Conservation (phyloP, 768 basidiomycete species). For the Steccherinum ochraceum region DNA sequence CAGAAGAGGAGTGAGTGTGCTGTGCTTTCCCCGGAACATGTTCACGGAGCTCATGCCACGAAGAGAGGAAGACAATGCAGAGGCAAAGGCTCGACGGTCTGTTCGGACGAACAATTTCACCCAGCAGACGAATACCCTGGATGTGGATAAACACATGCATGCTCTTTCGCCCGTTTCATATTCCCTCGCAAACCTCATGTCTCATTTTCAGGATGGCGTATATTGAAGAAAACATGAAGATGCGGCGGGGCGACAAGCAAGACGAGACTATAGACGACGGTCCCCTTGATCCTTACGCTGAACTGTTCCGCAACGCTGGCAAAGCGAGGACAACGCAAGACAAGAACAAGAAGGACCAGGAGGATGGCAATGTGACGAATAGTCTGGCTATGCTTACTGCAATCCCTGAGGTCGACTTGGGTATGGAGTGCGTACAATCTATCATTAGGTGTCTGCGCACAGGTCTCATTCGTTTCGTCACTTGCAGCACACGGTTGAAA, state of each 20-base stretch:
- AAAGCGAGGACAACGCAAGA: slow-evolving; percentile 61
- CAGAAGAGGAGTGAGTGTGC: slow-evolving; percentile 56
- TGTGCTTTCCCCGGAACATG: background rate
- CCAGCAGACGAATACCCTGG: slow-evolving; percentile 90
- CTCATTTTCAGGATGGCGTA: slow-evolving; percentile 78
- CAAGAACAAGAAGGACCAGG: slow-evolving; percentile 38
- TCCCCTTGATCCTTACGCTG: slow-evolving; percentile 68
- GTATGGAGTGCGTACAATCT: slow-evolving; percentile 83
- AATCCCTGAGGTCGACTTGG: slow-evolving; percentile 96
- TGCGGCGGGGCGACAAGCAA: slow-evolving; percentile 47
- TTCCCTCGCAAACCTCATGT: background rate
- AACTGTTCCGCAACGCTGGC: slow-evolving; percentile 52
- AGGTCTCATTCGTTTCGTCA: background rate
- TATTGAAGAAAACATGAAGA: slow-evolving; percentile 88
- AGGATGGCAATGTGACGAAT: slow-evolving; percentile 92
- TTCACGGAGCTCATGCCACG: background rate
- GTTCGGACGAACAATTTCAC: slow-evolving; percentile 92
- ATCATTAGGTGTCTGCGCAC: too few relatives aligned
- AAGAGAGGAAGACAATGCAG: slow-evolving; percentile 60
- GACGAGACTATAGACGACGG: slow-evolving; percentile 33
- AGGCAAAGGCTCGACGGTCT: slow-evolving; percentile 64
- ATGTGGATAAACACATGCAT: slow-evolving; percentile 98
- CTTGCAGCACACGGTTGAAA: slow-evolving; percentile 68
- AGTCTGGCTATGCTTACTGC: slow-evolving; percentile 94
- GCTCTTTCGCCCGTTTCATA: background rate